Percentiles rank a stretch among this genome's conserved stretches.
These are phyloP conservation scores for Alopecurus myosuroides DNA, from an alignment of 176 grass and related monocot species.

Conservation along the genomic window DNA sequence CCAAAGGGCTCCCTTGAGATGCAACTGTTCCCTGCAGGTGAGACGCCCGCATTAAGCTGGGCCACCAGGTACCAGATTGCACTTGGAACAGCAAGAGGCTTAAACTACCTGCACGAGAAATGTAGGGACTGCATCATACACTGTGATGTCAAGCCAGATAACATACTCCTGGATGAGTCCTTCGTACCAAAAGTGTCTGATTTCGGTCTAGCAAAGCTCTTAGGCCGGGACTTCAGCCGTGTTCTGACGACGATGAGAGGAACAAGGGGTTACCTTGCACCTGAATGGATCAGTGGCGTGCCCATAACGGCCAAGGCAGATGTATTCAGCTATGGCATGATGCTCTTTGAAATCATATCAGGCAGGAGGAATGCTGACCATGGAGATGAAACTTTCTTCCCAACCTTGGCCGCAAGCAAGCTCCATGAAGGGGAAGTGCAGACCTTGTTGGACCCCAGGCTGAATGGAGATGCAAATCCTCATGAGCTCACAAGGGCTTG, in stretches of 20 bases:
- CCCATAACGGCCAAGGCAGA: not conserved
- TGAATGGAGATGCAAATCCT: conserved; percentile 43
- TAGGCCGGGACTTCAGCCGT: not conserved
- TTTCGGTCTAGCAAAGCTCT: not conserved
- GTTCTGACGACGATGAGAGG: not conserved
- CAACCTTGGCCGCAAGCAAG: conserved; percentile 47
- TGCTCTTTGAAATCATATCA: not conserved
- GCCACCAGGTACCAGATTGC: not conserved
- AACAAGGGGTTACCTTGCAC: not conserved
- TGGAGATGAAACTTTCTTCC: conserved; percentile 48
- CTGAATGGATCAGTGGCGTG: not conserved
- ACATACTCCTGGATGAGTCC: not conserved
- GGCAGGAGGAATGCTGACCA: conserved; percentile 14
- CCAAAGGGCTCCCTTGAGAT: not conserved
- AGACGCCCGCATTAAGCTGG: not conserved
- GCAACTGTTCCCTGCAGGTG: no score
- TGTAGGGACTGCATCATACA: not conserved
- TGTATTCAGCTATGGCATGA: not conserved
- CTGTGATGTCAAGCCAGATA: not conserved
- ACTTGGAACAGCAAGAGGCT: not conserved
- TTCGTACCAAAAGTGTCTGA: not conserved
- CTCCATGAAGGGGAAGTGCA: conserved; percentile 53
- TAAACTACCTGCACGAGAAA: not conserved
- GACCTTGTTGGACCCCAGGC: conserved; percentile 53
- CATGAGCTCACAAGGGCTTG: conserved; percentile 69